Evolutionary conservation across 257 asterid species (phyloP).

Genomic region (Solanum sparsipilum): DNA sequence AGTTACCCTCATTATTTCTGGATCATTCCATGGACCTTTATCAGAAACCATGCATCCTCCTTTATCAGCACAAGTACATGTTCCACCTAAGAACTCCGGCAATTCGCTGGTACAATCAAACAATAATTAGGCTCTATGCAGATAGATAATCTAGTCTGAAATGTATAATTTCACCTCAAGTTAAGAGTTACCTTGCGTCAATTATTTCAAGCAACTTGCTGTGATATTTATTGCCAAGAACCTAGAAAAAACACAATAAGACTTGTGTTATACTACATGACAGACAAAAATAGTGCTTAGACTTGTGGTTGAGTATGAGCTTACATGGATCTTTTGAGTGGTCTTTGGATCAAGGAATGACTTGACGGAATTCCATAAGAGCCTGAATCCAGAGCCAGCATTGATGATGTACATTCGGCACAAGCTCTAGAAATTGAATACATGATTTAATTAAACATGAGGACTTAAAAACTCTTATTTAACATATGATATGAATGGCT

Average conservation of each 20-base stretch:
- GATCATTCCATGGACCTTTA: conserved; percentile 96
- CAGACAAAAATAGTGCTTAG: neutral
- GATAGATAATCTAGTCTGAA: neutral
- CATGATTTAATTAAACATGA: neutral
- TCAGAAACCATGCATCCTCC: conserved; percentile 93
- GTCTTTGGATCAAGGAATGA: conserved; percentile 97
- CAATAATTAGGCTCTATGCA: neutral
- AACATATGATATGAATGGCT: neutral
- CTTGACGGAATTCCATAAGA: conserved; percentile 92
- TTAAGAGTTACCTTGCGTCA: conserved; percentile 56
- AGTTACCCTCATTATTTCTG: conserved; percentile 76
- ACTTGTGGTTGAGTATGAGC: neutral
- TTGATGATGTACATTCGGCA: conserved; percentile 93
- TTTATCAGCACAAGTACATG: conserved; percentile 77
- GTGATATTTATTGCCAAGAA: conserved; percentile 82
- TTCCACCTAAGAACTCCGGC: conserved; percentile 93
- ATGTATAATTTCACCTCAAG: neutral
- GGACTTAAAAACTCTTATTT: neutral
- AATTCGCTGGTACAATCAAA: conserved; percentile 44
- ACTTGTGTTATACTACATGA: neutral
- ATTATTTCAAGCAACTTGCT: conserved; percentile 89
- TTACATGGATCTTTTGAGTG: conserved; percentile 85
- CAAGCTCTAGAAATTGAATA: conserved; percentile 40
- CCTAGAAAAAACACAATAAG: conserved; percentile 26
- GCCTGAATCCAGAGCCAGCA: conserved; percentile 96